Conservation (phyloP, 257 asterid genomes). For the Petunia axillaris region DNA sequence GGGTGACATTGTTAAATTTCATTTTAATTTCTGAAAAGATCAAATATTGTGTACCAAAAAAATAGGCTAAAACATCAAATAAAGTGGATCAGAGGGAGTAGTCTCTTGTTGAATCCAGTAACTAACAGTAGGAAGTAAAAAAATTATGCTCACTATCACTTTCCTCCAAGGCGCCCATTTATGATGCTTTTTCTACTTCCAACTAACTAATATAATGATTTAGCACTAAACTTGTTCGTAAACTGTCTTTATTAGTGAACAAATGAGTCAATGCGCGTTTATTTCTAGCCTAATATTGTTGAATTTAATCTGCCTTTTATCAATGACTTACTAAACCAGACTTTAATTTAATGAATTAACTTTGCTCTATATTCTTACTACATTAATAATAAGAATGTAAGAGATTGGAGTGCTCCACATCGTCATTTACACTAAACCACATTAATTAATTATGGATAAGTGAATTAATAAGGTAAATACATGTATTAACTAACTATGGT, state of each 20-base stretch:
- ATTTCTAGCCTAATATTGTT: background rate
- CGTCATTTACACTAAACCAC: too few relatives aligned
- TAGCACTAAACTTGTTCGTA: background rate
- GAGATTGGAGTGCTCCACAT: too few relatives aligned
- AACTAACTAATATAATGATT: background rate
- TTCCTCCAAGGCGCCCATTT: conserved; percentile 15
- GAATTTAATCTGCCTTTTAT: background rate
- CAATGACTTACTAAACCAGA: background rate
- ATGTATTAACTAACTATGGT: too few relatives aligned
- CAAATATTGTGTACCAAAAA: too few relatives aligned
- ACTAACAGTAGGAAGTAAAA: background rate
- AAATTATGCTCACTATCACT: background rate
- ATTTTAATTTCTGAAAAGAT: too few relatives aligned
- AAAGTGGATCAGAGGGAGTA: background rate
- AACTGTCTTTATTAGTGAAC: background rate
- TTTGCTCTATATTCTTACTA: background rate
- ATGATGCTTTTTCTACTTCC: background rate
- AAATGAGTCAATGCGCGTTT: background rate
- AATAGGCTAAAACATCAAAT: too few relatives aligned
- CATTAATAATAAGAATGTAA: too few relatives aligned
- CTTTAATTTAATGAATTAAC: background rate
- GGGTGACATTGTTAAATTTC: too few relatives aligned
- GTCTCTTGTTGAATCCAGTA: background rate
- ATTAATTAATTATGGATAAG: too few relatives aligned
- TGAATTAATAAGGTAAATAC: too few relatives aligned